Conservation (phyloP, 768 basidiomycete genomes). For the Inosperma sp. region DNA sequence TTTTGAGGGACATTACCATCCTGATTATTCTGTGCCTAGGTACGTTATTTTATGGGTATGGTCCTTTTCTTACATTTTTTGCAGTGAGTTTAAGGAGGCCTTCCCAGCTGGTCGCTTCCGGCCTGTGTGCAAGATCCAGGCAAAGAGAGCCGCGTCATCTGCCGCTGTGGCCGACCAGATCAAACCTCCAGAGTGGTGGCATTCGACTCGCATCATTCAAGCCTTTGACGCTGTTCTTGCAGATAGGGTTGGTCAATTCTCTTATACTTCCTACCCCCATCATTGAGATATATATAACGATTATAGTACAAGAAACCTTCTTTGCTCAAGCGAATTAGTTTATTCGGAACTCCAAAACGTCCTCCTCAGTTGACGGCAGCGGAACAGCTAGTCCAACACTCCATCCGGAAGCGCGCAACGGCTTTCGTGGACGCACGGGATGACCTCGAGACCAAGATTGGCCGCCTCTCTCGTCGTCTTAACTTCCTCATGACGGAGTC, state of each 20-base stretch:
- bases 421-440: constrained; percentile 93
- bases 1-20: constrained; percentile 83
- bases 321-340: constrained; percentile 77
- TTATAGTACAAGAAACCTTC: constrained; percentile 82
- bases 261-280: neutral
- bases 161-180: constrained; percentile 86
- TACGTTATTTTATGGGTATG: constrained; percentile 24
- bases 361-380: constrained; percentile 71
- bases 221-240: constrained; percentile 86
- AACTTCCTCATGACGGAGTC: constrained; percentile 92
- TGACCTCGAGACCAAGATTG: constrained; percentile 91
- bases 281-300: neutral
- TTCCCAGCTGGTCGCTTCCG: constrained; percentile 91
- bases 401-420: constrained; percentile 90
- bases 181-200: constrained; percentile 92
- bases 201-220: constrained; percentile 83
- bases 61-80: constrained; percentile 5
- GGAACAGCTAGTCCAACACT: constrained; percentile 80
- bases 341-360: constrained; percentile 65
- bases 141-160: constrained; percentile 74
- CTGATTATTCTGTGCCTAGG: constrained; percentile 82
- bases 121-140: constrained; percentile 86
- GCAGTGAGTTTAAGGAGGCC: constrained; percentile 89
- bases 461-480: constrained; percentile 74
- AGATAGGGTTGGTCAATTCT: constrained; percentile 63